Percentiles rank a stretch among this genome's conserved stretches.
phyloP scores from a whole-genome alignment of 2,329 filamentous ascomycete species.

The Neofusicoccum parvum region DNA sequence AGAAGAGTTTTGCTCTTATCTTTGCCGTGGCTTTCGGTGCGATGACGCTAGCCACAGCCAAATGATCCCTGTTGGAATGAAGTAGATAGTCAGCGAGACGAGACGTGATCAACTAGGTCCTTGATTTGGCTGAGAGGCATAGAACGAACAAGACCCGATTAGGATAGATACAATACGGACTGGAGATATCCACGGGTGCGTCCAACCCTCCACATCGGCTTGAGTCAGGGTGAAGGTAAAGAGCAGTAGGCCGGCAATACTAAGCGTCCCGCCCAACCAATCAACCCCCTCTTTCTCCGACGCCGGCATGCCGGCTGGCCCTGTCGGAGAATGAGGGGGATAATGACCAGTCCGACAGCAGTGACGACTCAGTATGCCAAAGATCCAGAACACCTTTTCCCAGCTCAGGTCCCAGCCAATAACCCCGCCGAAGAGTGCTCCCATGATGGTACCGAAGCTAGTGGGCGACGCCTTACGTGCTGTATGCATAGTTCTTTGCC shows the following conservation, averaged over 20 bases:
- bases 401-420: no score
- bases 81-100: constrained; percentile 44
- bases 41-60: constrained; percentile 61
- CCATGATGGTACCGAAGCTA: no score
- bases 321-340: no score
- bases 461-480: constrained; percentile 60
- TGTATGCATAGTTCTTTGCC: constrained; percentile 72
- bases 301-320: constrained; percentile 46
- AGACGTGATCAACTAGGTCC: no score
- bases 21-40: constrained; percentile 47
- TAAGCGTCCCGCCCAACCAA: constrained; percentile 66
- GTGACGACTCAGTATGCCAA: no score
- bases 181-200: constrained; percentile 61
- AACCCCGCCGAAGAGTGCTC: no score
- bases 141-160: constrained; percentile 32
- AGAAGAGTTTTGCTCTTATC: constrained; percentile 63
- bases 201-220: constrained; percentile 70
- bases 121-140: no score
- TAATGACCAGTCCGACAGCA: no score
- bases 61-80: constrained; percentile 65
- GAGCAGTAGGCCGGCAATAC: constrained; percentile 64
- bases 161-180: constrained; percentile 62
- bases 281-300: constrained; percentile 58
- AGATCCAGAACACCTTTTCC: no score
- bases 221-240: constrained; percentile 69